Base-by-base conservation (phyloP, 352 stramenopile genomes). In the Phytophthora brassicae region DNA sequence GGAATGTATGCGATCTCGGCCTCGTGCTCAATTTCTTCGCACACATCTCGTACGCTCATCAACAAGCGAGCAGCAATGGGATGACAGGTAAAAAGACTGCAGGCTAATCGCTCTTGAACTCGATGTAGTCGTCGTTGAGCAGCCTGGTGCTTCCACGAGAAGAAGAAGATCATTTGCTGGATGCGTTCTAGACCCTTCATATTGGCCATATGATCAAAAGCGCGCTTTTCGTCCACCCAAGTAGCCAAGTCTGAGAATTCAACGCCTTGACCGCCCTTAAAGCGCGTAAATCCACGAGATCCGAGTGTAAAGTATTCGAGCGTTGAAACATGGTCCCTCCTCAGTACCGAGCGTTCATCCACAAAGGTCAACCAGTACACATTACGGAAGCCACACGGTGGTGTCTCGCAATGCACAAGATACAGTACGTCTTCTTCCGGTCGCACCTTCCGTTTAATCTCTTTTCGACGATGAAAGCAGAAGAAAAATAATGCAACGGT, bases 91-190 rank as follows among this genome's bases (percentile, higher is more conserved):
- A 90, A 87, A 6, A 86, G 58, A 43, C 68, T 84, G 31, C 63
- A 84, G 3, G 64, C 70, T 0, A 90, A 50, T 24, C 56, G 49
- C 16, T 77, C 70, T 16, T 59, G 65, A 31, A 83, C 57, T 3
- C 79, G 73, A 28, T 54, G 56, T 28, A 81, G 65, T 31, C 75
- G 76, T 44, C 74, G 61, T 12, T 70, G 60, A n/a, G 85, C 66
- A 22, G 76, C 64, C 45, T 78, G 84, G 17, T 69, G 71, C 29
- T 88, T 89, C 81, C 81, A 91, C 6, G 75, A 87, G 41, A 87
- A 80, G 53, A 89, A 91, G 54, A 89, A 91, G 16, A 91, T 63
- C 56, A 91, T 79, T 17, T 77, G 73, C 56, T 91, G 77, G 16
- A 90, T 83, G 58, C 77, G 80, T 46, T 83, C 59, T 2, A 91